Evolutionary conservation across 2,329 filamentous ascomycete species (phyloP).

Genomic region (Fusarium illudens): DNA sequence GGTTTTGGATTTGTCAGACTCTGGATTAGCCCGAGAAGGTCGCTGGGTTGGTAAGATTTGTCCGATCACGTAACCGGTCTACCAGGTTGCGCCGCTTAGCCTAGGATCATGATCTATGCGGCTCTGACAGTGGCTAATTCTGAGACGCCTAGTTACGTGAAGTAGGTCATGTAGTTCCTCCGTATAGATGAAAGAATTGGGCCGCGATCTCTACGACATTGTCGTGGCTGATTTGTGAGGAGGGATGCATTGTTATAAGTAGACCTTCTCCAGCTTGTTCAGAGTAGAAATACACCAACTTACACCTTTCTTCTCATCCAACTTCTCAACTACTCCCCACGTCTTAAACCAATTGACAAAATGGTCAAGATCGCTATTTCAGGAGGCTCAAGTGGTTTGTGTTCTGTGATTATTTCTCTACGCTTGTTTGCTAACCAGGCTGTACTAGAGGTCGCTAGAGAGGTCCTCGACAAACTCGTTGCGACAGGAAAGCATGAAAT

Average conservation of each 20-base stretch:
- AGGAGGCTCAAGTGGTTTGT: slow-evolving; percentile 13
- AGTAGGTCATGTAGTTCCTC: neutral
- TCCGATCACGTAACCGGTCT: slow-evolving; percentile 23
- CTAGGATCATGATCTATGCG: neutral
- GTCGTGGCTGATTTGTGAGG: too few relatives aligned
- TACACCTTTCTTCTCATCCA: neutral
- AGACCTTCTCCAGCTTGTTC: neutral
- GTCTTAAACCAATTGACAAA: neutral
- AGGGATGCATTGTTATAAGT: neutral
- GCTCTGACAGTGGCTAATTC: neutral
- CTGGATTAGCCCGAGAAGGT: neutral
- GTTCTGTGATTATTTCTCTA: neutral
- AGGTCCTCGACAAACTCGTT: slow-evolving; percentile 30
- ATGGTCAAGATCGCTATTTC: slow-evolving; percentile 32
- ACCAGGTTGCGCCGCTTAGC: neutral
- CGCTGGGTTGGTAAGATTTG: neutral
- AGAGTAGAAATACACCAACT: neutral
- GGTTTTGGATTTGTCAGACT: slow-evolving; percentile 4
- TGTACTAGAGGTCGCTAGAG: slow-evolving; percentile 27
- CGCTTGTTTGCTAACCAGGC: neutral
- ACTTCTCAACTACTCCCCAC: neutral
- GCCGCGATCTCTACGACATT: neutral
- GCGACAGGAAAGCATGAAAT: slow-evolving; percentile 31
- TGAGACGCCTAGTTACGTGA: neutral
- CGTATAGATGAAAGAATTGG: neutral